Base-by-base conservation (phyloP, 805 yeast genomes). In the Zygosaccharomyces pseudorouxii region DNA sequence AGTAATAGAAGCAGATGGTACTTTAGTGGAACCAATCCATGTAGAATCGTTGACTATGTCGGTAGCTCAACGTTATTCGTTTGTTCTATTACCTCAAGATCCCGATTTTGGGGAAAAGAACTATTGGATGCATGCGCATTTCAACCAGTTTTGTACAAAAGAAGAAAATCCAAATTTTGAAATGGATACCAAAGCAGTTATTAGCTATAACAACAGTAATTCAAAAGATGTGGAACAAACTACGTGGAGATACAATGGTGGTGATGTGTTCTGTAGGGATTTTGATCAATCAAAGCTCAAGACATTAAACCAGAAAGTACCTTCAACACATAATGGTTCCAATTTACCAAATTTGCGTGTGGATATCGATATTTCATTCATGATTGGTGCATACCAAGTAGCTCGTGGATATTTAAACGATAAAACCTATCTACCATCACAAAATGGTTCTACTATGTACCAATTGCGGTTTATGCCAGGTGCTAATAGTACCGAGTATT, bases 21-120 rank as follows among this genome's bases (percentile, higher is more conserved):
- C 79, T 18, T 65, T 72, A 41, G 77, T 77, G 9, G 72, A 75
- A 49, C 76, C 76, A 19, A 58, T 68, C 46, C 67, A 65, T 42
- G 73, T 76, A 6, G 72, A 69, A 14, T 67, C 70, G 50, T 49
- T 76, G 25, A 74, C 71, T 56, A 60, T 76, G 44, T 74, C 86
- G 1, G 86, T 81, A 16, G 90, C 87, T 8, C 92, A 86, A 66
- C 70, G 95, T 51, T 79, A 82, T 60, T 77, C 86, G 12, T 76
- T 82, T 3, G 68, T 83, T 48, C 55, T 84, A 33, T 68, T 25
- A 74, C 86, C 64, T 59, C 54, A 67, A 69, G 42, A 76, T 70
- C 77, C 62, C 81, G 78, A 61, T 50, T 50, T 47, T 58, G 46
- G 16, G 56, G 49, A 11, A 76, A 77, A 48, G 65, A 79, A 58